Conservation (phyloP, 1,284 basidiomycete genomes). For the Microbotryum intermedium region DNA sequence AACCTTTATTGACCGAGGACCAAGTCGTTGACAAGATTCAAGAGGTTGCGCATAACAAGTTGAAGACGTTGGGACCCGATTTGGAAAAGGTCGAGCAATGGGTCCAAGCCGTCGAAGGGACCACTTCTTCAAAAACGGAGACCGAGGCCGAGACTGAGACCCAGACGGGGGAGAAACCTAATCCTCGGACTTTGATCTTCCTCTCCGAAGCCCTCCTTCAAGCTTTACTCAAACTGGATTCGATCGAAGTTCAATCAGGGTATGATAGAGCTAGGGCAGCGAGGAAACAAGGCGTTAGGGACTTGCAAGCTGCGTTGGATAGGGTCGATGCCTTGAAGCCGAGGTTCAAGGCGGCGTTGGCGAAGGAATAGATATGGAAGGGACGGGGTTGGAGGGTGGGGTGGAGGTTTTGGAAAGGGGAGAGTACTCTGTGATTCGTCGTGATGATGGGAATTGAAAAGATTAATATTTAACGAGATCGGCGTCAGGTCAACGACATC, state of each 20-base stretch:
- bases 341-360: slow-evolving; percentile 38
- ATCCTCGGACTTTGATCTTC: slow-evolving; percentile 51
- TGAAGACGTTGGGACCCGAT: slow-evolving; percentile 44
- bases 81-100: slow-evolving; percentile 45
- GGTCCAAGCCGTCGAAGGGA: slow-evolving; percentile 5
- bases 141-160: background rate
- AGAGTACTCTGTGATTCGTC: too few species aligned
- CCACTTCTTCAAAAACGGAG: slow-evolving; percentile 44
- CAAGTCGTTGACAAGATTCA: slow-evolving; percentile 9
- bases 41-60: slow-evolving; percentile 8
- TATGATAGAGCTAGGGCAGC: slow-evolving; percentile 62
- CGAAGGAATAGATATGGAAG: background rate
- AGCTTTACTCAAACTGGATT: slow-evolving; percentile 63
- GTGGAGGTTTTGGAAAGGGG: too few species aligned
- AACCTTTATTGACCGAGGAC: slow-evolving; percentile 16
- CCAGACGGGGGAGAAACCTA: slow-evolving; percentile 25
- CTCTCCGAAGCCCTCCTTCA: slow-evolving; percentile 54
- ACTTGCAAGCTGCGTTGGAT: slow-evolving; percentile 54
- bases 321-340: slow-evolving; percentile 47
- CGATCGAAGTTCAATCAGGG: slow-evolving; percentile 54
- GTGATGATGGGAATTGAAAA: too few species aligned
- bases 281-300: slow-evolving; percentile 63
- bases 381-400: too few species aligned
- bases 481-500: too few species aligned
- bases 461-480: too few species aligned